phyloP scores from a whole-genome alignment of 2,329 filamentous ascomycete species.

The Graphiopsis chlorocephala region DNA sequence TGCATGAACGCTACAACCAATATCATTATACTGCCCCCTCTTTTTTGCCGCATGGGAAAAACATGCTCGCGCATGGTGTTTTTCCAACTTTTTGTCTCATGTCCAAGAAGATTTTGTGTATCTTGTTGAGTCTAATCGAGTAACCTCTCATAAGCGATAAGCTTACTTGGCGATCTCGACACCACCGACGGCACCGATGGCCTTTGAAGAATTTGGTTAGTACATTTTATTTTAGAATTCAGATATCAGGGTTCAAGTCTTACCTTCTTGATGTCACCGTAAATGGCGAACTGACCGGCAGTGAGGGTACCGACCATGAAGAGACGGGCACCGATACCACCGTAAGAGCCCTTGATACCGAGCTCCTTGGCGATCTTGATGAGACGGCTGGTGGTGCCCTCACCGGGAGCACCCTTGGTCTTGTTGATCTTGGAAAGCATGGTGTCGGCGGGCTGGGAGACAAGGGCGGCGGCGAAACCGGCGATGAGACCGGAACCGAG shows the following conservation, averaged over 20 bases:
- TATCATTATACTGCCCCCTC: neutral
- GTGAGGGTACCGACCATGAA: constrained; percentile 75
- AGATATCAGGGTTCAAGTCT: constrained; percentile 11
- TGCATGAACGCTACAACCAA: constrained; percentile 17
- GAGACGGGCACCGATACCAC: constrained; percentile 76
- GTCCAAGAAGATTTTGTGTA: constrained; percentile 7
- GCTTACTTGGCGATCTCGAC: constrained; percentile 59
- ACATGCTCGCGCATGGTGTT: constrained; percentile 5
- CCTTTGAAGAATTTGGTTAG: constrained; percentile 15
- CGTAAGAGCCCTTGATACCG: constrained; percentile 70
- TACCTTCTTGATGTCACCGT: constrained; percentile 70
- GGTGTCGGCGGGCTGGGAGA: constrained; percentile 88
- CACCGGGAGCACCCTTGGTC: constrained; percentile 81
- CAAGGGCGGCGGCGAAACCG: constrained; percentile 79
- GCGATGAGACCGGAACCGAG: constrained; percentile 81
- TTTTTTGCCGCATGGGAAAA: neutral
- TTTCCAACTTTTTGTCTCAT: neutral
- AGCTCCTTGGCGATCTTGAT: constrained; percentile 88
- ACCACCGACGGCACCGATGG: constrained; percentile 68
- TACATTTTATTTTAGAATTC: neutral
- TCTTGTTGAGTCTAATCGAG: neutral
- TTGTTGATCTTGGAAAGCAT: constrained; percentile 98
- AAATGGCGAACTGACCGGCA: constrained; percentile 84
- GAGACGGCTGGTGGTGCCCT: constrained; percentile 75
- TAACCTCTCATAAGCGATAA: neutral